phyloP scores from a whole-genome alignment of 768 basidiomycete species.

The Collybiopsis luxurians region DNA sequence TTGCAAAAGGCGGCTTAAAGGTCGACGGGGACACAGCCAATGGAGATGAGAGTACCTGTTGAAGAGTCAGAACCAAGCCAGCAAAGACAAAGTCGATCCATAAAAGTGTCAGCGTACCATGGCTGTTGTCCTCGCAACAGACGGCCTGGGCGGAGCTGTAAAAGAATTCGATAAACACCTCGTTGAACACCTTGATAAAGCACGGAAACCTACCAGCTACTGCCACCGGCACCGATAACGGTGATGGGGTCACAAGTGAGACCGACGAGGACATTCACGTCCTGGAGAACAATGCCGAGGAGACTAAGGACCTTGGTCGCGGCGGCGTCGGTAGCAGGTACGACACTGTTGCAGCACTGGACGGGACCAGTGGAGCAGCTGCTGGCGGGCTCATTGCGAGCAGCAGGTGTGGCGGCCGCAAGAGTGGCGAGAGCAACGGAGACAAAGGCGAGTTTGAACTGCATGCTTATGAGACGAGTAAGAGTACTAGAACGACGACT shows the following conservation, averaged over 20 bases:
- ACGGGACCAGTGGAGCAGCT: constrained; percentile 24
- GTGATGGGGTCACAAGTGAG: constrained; percentile 4
- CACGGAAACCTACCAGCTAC: neutral
- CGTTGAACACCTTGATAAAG: no score
- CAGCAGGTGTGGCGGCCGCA: constrained; percentile 17
- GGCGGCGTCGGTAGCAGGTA: constrained; percentile 11
- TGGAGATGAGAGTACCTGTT: neutral
- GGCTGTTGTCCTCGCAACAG: neutral
- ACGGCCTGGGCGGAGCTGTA: neutral
- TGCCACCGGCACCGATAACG: neutral
- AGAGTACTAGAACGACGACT: constrained; percentile 6
- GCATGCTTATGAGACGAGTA: neutral
- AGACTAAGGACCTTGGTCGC: constrained; percentile 11
- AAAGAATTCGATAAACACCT: neutral
- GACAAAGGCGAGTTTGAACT: constrained; percentile 8
- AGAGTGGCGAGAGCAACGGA: constrained; percentile 10
- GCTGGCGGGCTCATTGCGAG: constrained; percentile 10
- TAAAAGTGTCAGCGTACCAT: neutral
- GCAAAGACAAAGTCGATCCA: neutral
- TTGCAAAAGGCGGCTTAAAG: constrained; percentile 9
- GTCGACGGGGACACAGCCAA: neutral
- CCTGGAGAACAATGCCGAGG: constrained; percentile 50
- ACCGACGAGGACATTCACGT: neutral
- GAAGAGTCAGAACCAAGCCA: neutral
- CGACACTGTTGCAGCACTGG: constrained; percentile 30